Evolutionary conservation across 257 asterid species (phyloP), one percentile per base, ranked within the genome.

Genomic region (Buddleja alternifolia): DNA sequence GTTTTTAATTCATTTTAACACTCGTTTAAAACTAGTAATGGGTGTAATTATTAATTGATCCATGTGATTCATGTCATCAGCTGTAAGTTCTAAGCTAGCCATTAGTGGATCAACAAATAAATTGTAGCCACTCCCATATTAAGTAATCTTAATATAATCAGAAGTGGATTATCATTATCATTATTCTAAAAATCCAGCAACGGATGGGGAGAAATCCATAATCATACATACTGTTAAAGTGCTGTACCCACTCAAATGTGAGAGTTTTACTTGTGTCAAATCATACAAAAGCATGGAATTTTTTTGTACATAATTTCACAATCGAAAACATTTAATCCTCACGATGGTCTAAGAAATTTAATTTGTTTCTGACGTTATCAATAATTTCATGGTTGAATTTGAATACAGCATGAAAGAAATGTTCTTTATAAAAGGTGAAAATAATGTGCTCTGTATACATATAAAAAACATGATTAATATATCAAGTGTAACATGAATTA

Each of bases 381-480:
- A n/a, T n/a, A n/a, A n/a, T n/a, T n/a, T n/a, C n/a, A n/a, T n/a
- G n/a, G n/a, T n/a, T n/a, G n/a, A n/a, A n/a, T n/a, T n/a, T n/a
- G n/a, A n/a, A 63, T 40, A 55, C 75, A 57, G 65, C 61, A 67
- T 15, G 19, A 17, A 54, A 73, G 82, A 63, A 73, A 63, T 77
- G 54, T 77, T 67, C 78, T 46, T 70, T 25, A 20, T 44, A n/a
- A n/a, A 53, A 67, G 75, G 37, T 48, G 72, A 75, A 75, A 75
- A 58, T 40, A 47, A 54, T 62, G 51, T 39, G 0, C 16, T 11
- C 34, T 29, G 44, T 25, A 9, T 12, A 19, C 64, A 67, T 48
- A 67, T 36, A 36, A 0, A 60, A 67, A 67, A 77, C 72, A 64
- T 54, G 64, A 48, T 8, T n/a, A 36, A 17, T 40, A 60, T 34